Conservation (phyloP, 2,329 filamentous ascomycete genomes). For the Lachnellula hyalina region DNA sequence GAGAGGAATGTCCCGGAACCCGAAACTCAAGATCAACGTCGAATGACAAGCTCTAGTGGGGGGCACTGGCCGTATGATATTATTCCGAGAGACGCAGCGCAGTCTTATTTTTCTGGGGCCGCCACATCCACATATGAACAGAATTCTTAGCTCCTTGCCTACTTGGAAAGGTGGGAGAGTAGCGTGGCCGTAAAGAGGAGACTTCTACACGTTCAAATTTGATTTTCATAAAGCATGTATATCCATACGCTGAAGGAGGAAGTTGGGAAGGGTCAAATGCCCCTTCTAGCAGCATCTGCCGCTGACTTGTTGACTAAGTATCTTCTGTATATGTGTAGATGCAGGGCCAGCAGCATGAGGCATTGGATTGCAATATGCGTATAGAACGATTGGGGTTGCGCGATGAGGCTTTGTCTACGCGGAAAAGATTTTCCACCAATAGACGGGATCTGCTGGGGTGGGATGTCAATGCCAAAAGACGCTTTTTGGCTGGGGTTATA, state of each 20-base stretch:
- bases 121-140: not conserved
- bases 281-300: not conserved
- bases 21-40: not conserved
- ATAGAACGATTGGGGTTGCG: not conserved
- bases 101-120: not conserved
- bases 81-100: conserved; percentile 4
- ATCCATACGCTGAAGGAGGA: not conserved
- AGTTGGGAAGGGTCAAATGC: not conserved
- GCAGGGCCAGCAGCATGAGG: not conserved
- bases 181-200: not conserved
- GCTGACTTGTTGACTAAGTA: not conserved
- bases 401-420: conserved; percentile 6
- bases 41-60: conserved; percentile 1
- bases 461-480: conserved; percentile 9
- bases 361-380: not conserved
- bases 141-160: not conserved
- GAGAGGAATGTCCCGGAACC: not conserved
- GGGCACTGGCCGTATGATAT: conserved; percentile 1
- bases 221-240: not conserved
- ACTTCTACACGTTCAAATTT: not conserved
- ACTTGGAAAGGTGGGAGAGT: not conserved
- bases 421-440: conserved; percentile 21
- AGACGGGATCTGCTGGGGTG: conserved; percentile 7
- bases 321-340: not conserved
- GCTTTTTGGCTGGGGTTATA: not conserved